Conservation (phyloP, 352 stramenopile species). For the Peronospora tabacina region DNA sequence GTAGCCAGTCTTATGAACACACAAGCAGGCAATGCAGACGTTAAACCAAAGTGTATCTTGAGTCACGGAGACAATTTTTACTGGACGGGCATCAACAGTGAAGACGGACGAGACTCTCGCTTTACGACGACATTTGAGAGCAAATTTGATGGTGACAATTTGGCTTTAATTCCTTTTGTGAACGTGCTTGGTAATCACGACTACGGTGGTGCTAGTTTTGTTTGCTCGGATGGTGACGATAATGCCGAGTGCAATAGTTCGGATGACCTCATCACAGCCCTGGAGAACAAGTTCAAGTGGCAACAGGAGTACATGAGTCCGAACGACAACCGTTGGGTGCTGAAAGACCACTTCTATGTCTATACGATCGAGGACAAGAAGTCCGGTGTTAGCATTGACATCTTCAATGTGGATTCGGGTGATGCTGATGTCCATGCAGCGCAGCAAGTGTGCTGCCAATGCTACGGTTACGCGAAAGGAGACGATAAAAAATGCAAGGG, state of each 20-base stretch:
- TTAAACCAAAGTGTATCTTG: conserved; percentile 50
- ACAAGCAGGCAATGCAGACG: conserved; percentile 29
- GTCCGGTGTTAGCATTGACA: conserved; percentile 48
- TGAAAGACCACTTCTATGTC: conserved; percentile 57
- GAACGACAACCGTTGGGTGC: conserved; percentile 49
- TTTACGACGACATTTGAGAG: conserved; percentile 55
- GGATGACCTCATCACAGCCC: conserved; percentile 23
- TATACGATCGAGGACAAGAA: conserved; percentile 33
- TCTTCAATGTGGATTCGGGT: conserved; percentile 62
- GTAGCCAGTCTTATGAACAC: conserved; percentile 62
- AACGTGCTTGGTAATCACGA: conserved; percentile 69
- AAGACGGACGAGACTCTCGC: conserved; percentile 36
- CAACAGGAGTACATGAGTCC: conserved; percentile 45
- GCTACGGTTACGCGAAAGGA: conserved; percentile 46
- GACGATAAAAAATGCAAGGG: conserved; percentile 39
- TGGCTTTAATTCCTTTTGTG: conserved; percentile 46
- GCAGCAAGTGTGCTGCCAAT: conserved; percentile 53
- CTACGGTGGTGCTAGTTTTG: conserved; percentile 53
- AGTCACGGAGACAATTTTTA: conserved; percentile 72
- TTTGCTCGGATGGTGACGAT: conserved; percentile 35
- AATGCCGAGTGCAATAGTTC: conserved; percentile 26
- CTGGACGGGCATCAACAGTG: conserved; percentile 51
- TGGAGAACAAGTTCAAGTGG: conserved; percentile 48
- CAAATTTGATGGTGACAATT: conserved; percentile 42
- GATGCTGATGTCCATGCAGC: conserved; percentile 47